A percentile compares a stretch with the other conserved stretches of the same genome.
These are phyloP conservation scores for Fraxinus dipetala DNA, from an alignment of 305 asterid genomes.

Conservation along the genomic window DNA sequence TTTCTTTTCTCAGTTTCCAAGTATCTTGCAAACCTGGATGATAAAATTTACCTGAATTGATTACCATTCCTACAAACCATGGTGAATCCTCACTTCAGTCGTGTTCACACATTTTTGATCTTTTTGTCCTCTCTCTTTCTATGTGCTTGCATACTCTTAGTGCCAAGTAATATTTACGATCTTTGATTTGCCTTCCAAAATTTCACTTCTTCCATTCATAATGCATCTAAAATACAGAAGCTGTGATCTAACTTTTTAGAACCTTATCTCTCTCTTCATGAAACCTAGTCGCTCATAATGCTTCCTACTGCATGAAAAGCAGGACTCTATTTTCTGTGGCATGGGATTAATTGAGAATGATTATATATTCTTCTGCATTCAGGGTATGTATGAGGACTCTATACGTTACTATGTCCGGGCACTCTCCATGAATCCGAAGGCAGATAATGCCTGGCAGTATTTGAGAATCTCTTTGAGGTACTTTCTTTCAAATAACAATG, in stretches of 20 bases:
- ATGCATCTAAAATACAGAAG: background rate
- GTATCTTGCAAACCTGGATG: background rate
- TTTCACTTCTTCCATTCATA: background rate
- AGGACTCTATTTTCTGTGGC: background rate
- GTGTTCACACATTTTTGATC: background rate
- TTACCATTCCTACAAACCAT: background rate
- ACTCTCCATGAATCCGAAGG: slow-evolving; percentile 91
- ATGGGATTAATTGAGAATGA: background rate
- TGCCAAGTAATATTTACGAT: background rate
- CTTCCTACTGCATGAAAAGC: slow-evolving; percentile 5
- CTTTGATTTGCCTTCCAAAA: background rate
- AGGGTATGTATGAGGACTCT: slow-evolving; percentile 97
- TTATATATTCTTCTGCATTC: slow-evolving; percentile 22
- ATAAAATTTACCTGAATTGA: background rate
- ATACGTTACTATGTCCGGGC: slow-evolving; percentile 97
- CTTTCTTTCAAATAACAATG: slow-evolving; percentile 1
- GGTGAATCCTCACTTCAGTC: background rate
- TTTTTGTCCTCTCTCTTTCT: background rate
- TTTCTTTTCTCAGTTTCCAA: background rate
- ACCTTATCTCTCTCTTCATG: background rate
- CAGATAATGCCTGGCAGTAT: slow-evolving; percentile 94
- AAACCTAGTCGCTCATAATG: slow-evolving; percentile 2
- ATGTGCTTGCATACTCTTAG: background rate
- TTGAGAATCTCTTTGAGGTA: slow-evolving; percentile 94
- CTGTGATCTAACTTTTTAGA: background rate